Base-by-base conservation (phyloP, 805 yeast species). In the Lipomyces starkeyi region DNA sequence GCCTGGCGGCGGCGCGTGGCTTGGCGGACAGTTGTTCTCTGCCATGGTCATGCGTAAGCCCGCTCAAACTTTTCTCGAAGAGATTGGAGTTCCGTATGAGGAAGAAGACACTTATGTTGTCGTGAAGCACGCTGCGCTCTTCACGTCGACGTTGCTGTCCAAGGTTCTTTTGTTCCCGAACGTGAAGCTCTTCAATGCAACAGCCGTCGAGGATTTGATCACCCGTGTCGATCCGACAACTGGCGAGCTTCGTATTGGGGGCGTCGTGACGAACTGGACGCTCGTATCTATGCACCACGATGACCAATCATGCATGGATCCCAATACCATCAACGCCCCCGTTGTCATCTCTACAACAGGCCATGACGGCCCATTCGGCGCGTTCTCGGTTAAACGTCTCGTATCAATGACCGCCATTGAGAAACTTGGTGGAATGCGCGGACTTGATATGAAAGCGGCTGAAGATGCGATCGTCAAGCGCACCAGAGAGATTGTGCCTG, bases 261-360 rank as follows among this genome's bases (percentile, higher is more conserved):
- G 94, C 77, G 93, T 89, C 52, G 93, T 89, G 57, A 89, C 92
- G 75, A 89, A 89, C 83, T 89, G 93, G 93, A 89, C 93, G 56
- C 82, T 89, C 74, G 93, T 89, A 29, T 81, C 92, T 3, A 83
- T 87, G 84, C 88, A 88, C 78, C 93, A 89, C 75, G 90, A 87
- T 76, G 86, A 86, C 65, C 93, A 89, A 78, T 86, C 90, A 14
- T 89, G 93, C 78, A 89, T 89, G 93, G 93, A 89, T 76, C 93
- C 93, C 61, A 88, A 89, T 81, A 89, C 91, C 69, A 87, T 89
- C 81, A 89, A 89, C 75, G 82, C 83, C 59, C 77, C 82, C 34
- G 86, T 90, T 65, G 86, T 89, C 66, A 81, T 90, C 66, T 88
- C 92, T 17, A 86, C 92, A 70, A 86, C 91, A 40, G 94, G 93